These are phyloP conservation scores for Turritis glabra DNA, from an alignment of 345 rosid genomes.

Conservation along the genomic window DNA sequence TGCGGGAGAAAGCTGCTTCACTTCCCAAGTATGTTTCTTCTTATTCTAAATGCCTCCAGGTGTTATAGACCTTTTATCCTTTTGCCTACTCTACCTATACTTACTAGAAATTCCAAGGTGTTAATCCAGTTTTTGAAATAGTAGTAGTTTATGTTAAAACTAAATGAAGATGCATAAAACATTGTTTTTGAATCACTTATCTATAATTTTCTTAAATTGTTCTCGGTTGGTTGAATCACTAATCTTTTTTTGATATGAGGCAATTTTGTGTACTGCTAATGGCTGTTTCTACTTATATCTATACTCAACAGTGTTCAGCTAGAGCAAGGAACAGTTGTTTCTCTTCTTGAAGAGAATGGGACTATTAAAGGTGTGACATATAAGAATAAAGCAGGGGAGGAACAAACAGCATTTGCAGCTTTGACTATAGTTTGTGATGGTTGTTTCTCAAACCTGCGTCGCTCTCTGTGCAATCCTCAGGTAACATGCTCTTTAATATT, in stretches of 20 bases:
- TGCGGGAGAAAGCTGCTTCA: conserved; percentile 51
- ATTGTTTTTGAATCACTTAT: background rate
- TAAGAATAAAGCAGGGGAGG: conserved; percentile 62
- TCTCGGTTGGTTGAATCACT: background rate
- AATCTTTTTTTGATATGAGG: background rate
- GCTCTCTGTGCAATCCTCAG: conserved; percentile 71
- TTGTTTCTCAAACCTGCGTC: conserved; percentile 80
- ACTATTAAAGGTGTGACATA: conserved; percentile 71
- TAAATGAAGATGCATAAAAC: background rate
- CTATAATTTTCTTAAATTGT: background rate
- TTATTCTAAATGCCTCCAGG: background rate
- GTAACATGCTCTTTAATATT: conserved; percentile 33
- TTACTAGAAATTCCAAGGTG: background rate
- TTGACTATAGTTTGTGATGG: conserved; percentile 82
- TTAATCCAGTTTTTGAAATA: background rate
- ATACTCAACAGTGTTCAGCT: conserved; percentile 50
- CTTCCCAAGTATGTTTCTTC: conserved; percentile 43
- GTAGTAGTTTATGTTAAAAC: background rate
- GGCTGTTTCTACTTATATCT: background rate
- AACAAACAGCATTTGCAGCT: conserved; percentile 56
- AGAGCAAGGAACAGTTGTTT: conserved; percentile 77
- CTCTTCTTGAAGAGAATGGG: conserved; percentile 68
- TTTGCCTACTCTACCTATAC: background rate
- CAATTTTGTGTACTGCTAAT: background rate
- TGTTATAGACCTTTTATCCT: background rate